A percentile compares a stretch with the other conserved stretches of the same genome.
These are phyloP conservation scores for Chaetomidium leptoderma DNA, from an alignment of 495 filamentous ascomycete genomes.

Conservation along the genomic window DNA sequence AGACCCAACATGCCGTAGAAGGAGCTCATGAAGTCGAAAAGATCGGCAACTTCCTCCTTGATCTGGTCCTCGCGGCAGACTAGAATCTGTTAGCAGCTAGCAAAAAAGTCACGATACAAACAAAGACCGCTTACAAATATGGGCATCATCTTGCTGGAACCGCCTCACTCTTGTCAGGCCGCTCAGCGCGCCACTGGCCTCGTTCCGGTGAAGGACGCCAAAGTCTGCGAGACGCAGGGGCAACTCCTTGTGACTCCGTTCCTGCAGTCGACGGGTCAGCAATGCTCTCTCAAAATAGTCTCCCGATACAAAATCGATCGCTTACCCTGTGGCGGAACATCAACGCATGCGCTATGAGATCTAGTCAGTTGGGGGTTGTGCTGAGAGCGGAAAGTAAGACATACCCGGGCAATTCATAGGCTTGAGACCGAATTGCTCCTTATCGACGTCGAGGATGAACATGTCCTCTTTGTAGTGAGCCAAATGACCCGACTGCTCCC, in stretches of 20 bases:
- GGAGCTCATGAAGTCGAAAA: conserved; percentile 80
- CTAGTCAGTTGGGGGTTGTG: conserved; percentile 41
- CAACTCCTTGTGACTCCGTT: conserved; percentile 83
- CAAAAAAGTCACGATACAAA: conserved; percentile 18
- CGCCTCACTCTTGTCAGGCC: conserved; percentile 87
- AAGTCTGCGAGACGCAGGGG: conserved; percentile 92
- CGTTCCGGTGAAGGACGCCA: conserved; percentile 90
- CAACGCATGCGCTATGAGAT: conserved; percentile 28
- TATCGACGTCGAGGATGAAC: conserved; percentile 89
- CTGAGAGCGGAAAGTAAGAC: conserved; percentile 54
- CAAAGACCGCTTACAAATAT: conserved; percentile 57
- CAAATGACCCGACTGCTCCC: conserved; percentile 95
- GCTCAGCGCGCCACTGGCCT: conserved; percentile 84
- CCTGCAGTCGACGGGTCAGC: neutral
- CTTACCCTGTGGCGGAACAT: conserved; percentile 34
- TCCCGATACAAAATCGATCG: neutral
- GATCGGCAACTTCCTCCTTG: conserved; percentile 71
- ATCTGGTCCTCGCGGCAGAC: conserved; percentile 53
- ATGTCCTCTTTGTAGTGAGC: conserved; percentile 94
- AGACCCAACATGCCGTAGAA: conserved; percentile 92
- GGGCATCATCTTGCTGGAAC: conserved; percentile 93
- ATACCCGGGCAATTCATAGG: conserved; percentile 95
- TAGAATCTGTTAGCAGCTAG: conserved; percentile 3
- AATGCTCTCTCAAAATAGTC: neutral
- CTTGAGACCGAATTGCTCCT: conserved; percentile 81